phyloP scores from a whole-genome alignment of 2,329 filamentous ascomycete species.

The Ophiobolus disseminans region DNA sequence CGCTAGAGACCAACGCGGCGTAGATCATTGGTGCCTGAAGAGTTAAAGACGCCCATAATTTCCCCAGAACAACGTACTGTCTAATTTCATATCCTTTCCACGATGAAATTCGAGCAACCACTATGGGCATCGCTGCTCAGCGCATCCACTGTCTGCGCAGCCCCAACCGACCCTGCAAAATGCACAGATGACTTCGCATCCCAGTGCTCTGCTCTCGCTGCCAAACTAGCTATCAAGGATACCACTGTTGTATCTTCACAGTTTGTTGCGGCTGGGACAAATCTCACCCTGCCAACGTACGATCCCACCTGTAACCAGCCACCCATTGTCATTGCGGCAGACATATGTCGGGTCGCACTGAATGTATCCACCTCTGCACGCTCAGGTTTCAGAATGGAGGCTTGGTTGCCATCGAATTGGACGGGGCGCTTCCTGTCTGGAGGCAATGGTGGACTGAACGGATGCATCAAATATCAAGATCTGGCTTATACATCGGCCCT shows the following conservation, averaged over 20 bases:
- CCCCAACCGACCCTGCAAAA: constrained; percentile 1
- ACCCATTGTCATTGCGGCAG: constrained; percentile 40
- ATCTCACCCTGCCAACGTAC: constrained; percentile 48
- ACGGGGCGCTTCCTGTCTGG: constrained; percentile 45
- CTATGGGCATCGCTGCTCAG: constrained; percentile 19
- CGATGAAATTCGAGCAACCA: constrained; percentile 26
- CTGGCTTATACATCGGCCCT: constrained; percentile 48
- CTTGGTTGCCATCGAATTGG: constrained; percentile 54
- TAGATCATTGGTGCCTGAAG: background rate
- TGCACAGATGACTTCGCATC: constrained; percentile 23
- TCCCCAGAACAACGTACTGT: background rate
- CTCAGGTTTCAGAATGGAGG: constrained; percentile 54
- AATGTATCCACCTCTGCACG: constrained; percentile 50
- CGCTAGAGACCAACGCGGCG: background rate
- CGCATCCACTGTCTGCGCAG: constrained; percentile 13
- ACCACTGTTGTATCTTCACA: constrained; percentile 48
- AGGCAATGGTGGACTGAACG: constrained; percentile 52
- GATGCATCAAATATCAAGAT: constrained; percentile 50
- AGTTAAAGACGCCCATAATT: background rate
- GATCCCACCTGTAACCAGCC: constrained; percentile 49
- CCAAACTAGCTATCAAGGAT: constrained; percentile 40
- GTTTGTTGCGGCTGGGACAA: constrained; percentile 51
- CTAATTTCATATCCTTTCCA: background rate
- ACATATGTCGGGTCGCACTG: constrained; percentile 52
- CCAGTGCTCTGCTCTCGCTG: constrained; percentile 38